Evolutionary conservation across 331 rosid species (phyloP).

Genomic region (Acacia concinna): DNA sequence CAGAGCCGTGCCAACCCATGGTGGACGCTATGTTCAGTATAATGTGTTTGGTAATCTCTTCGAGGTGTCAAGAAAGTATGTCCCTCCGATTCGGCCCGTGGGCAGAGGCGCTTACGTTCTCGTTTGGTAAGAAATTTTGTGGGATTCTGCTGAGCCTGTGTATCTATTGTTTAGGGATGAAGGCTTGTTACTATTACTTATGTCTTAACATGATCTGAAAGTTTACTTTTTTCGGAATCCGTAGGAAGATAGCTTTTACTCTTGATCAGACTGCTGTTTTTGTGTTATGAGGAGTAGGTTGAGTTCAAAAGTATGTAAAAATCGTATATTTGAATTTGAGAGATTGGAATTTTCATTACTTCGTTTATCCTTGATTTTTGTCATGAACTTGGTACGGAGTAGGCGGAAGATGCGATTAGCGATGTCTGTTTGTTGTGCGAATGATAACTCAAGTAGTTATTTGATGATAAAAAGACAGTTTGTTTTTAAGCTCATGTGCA

Average conservation of each 20-base stretch:
- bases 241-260: slow-evolving; percentile 14
- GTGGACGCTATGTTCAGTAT: slow-evolving; percentile 77
- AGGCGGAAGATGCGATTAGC: background rate
- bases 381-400: slow-evolving; percentile 2
- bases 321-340: slow-evolving; percentile 4
- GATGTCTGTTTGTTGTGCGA: slow-evolving; percentile 2
- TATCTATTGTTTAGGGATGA: slow-evolving; percentile 3
- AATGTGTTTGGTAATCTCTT: slow-evolving; percentile 87
- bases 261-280: background rate
- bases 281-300: background rate
- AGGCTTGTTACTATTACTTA: background rate
- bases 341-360: background rate
- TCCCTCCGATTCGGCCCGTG: slow-evolving; percentile 91
- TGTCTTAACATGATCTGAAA: slow-evolving; percentile 13
- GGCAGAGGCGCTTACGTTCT: slow-evolving; percentile 98
- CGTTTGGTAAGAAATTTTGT: slow-evolving; percentile 67
- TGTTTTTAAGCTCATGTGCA: background rate
- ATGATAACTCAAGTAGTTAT: slow-evolving; percentile 15
- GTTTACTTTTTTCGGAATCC: background rate
- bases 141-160: slow-evolving; percentile 4
- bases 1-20: slow-evolving; percentile 63
- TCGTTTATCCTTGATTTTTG: slow-evolving; percentile 14
- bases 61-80: slow-evolving; percentile 84
- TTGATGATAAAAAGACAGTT: background rate
- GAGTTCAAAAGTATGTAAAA: slow-evolving; percentile 17